phyloP scores from a whole-genome alignment of 2,329 filamentous ascomycete species.

The Colletotrichum eleusines region DNA sequence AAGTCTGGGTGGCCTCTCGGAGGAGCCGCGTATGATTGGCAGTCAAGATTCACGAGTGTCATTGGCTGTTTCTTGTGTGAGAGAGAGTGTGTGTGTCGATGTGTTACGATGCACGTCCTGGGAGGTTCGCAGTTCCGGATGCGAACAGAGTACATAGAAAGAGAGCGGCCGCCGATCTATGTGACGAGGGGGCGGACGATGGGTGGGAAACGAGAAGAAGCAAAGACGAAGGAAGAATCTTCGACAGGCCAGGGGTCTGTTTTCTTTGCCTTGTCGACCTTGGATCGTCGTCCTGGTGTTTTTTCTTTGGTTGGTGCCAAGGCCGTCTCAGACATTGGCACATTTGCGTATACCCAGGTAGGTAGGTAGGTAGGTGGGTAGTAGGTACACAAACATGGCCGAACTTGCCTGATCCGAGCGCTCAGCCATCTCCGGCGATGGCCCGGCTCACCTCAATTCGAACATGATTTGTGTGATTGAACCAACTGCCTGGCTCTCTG shows the following conservation, averaged over 20 bases:
- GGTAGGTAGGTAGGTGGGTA: no score
- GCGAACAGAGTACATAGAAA: not conserved
- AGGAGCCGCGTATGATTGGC: not conserved
- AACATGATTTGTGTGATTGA: not conserved
- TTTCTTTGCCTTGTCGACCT: not conserved
- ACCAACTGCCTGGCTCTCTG: no score
- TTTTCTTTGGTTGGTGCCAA: not conserved
- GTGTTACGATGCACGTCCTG: not conserved
- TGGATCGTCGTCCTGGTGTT: not conserved
- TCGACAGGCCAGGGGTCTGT: not conserved
- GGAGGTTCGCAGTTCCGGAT: slow-evolving; percentile 15
- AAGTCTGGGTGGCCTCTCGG: not conserved
- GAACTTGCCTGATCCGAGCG: slow-evolving; percentile 4
- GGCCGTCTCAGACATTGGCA: slow-evolving; percentile 7
- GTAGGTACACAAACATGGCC: not conserved
- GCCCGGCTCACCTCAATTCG: not conserved
- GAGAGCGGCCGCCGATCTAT: slow-evolving; percentile 4
- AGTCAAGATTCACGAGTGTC: not conserved
- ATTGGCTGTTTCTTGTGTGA: not conserved
- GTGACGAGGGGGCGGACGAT: not conserved
- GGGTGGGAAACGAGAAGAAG: not conserved
- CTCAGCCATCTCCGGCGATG: slow-evolving; percentile 9
- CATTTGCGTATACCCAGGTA: no score
- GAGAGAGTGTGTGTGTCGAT: not conserved
- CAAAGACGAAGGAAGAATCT: not conserved